These are phyloP conservation scores for Blepharisma undulans DNA, from an alignment of 169 alveolate species.

Conservation along the genomic window DNA sequence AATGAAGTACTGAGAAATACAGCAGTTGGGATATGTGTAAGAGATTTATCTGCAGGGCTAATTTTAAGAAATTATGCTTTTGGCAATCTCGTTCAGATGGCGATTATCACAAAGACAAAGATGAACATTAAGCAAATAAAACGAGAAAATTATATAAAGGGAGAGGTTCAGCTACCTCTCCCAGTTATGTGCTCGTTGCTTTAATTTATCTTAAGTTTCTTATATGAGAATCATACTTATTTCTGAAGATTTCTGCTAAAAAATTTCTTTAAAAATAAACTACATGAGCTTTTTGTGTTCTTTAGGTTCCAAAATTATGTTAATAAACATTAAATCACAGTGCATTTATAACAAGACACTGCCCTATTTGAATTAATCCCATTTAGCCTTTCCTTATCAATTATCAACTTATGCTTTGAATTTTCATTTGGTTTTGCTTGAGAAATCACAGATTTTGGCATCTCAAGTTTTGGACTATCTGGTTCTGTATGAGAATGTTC, in stretches of 20 bases:
- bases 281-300: neutral
- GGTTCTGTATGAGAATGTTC: neutral
- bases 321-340: neutral
- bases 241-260: neutral
- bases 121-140: constrained; percentile 33
- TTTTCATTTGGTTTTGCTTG: neutral
- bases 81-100: constrained; percentile 35
- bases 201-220: neutral
- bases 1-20: constrained; percentile 30
- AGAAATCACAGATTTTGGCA: neutral
- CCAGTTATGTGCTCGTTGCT: neutral
- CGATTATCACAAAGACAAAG: constrained; percentile 20
- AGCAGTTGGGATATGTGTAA: constrained; percentile 34
- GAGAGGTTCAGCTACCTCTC: constrained; percentile 31
- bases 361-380: neutral
- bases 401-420: neutral
- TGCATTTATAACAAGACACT: neutral
- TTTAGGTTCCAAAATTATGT: neutral
- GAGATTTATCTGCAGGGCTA: constrained; percentile 29
- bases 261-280: neutral
- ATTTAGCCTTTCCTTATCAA: neutral
- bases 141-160: constrained; percentile 34
- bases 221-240: neutral
- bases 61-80: constrained; percentile 23
- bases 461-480: neutral